These are phyloP conservation scores for Royoungia palumana DNA, from an alignment of 768 basidiomycete genomes.

Conservation along the genomic window DNA sequence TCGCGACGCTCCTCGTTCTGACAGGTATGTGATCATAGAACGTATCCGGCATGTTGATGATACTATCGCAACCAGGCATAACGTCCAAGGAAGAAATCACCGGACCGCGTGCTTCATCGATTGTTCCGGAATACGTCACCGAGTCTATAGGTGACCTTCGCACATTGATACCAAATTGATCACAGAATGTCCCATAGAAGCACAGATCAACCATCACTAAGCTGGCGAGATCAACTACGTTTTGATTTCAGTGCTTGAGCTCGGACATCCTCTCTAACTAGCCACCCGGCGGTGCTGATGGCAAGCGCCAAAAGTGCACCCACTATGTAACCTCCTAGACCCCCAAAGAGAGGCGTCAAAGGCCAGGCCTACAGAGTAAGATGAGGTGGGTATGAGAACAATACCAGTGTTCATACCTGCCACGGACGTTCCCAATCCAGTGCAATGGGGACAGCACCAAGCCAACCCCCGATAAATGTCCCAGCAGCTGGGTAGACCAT, in stretches of 20 bases:
- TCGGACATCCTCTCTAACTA: conserved; percentile 39
- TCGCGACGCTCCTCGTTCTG: conserved; percentile 85
- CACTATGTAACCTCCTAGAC: conserved; percentile 62
- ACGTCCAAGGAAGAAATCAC: conserved; percentile 70
- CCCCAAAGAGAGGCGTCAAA: conserved; percentile 70
- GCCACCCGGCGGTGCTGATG: conserved; percentile 36
- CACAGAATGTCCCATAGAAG: conserved; percentile 9
- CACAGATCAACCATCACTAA: conserved; percentile 1
- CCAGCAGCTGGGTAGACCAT: conserved; percentile 79
- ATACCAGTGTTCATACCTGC: conserved; percentile 65
- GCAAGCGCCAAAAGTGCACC: conserved; percentile 56
- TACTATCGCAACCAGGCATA: conserved; percentile 52
- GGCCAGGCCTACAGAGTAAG: conserved; percentile 69
- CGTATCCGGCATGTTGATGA: neutral
- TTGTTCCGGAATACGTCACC: conserved; percentile 80
- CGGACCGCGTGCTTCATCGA: conserved; percentile 64
- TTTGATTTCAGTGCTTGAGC: conserved; percentile 23
- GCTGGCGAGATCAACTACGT: conserved; percentile 14
- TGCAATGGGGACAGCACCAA: conserved; percentile 78
- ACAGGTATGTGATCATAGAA: conserved; percentile 55
- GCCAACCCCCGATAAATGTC: conserved; percentile 72
- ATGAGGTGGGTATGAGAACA: neutral
- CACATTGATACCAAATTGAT: conserved; percentile 25
- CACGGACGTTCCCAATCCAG: conserved; percentile 97
- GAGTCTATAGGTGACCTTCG: conserved; percentile 79